phyloP scores from a whole-genome alignment of 345 rosid species.

The Sonneratia alba region DNA sequence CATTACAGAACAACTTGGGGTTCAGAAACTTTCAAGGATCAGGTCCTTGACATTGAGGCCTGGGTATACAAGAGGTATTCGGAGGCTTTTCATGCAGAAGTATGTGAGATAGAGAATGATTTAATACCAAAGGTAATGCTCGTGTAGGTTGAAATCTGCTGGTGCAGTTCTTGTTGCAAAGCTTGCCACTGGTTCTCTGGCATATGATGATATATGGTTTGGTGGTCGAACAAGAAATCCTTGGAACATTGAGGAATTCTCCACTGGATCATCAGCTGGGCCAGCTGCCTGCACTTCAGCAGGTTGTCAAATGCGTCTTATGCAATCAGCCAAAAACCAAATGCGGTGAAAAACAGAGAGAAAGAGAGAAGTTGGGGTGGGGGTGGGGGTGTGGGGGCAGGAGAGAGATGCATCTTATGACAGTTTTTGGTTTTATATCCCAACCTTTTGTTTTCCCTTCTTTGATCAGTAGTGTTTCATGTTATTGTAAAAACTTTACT shows the following conservation, averaged over 20 bases:
- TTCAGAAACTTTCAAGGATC: conserved; percentile 58
- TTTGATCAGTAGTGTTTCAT: background rate
- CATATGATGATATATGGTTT: conserved; percentile 88
- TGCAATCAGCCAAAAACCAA: too few relatives aligned
- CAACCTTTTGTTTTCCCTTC: background rate
- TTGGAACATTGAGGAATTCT: conserved; percentile 85
- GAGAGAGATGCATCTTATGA: background rate
- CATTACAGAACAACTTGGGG: conserved; percentile 91
- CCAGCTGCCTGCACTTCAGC: conserved; percentile 88
- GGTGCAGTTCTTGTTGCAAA: conserved; percentile 91
- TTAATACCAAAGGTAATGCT: background rate
- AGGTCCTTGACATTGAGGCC: conserved; percentile 61
- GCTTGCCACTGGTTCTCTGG: conserved; percentile 72
- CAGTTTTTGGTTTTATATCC: background rate
- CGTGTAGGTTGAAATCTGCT: conserved; percentile 44
- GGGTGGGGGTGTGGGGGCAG: too few relatives aligned
- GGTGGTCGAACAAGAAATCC: conserved; percentile 87
- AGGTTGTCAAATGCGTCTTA: conserved; percentile 20
- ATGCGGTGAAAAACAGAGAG: too few relatives aligned
- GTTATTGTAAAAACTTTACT: background rate
- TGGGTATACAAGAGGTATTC: conserved; percentile 79
- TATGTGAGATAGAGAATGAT: background rate
- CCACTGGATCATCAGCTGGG: conserved; percentile 89
- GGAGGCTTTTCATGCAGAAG: conserved; percentile 1
- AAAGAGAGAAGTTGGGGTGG: too few relatives aligned